Percentiles rank a stretch among this genome's conserved stretches.
Evolutionary conservation across 352 stramenopile species (phyloP).

Genomic region (Discostella stelligera): DNA sequence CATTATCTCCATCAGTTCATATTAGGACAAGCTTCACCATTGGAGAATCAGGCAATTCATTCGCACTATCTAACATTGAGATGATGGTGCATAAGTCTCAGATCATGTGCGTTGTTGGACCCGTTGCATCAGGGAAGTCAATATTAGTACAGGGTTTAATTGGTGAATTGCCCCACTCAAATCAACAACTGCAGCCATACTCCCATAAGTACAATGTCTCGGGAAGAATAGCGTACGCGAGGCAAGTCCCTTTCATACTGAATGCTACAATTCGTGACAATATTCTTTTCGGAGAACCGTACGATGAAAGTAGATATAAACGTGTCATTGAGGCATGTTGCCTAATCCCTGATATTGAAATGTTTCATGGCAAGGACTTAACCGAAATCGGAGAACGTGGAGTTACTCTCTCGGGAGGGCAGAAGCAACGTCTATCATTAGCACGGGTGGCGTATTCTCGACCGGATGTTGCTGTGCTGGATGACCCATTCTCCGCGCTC

Average conservation of each 20-base stretch:
- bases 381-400: constrained; percentile 88
- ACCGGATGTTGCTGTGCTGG: constrained; percentile 73
- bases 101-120: constrained; percentile 66
- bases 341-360: constrained; percentile 72
- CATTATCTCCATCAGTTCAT: not conserved
- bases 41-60: constrained; percentile 25
- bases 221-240: constrained; percentile 65
- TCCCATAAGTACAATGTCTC: constrained; percentile 25
- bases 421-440: constrained; percentile 83
- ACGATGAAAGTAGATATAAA: constrained; percentile 74
- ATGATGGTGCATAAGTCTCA: constrained; percentile 49
- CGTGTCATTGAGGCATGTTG: constrained; percentile 77
- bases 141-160: constrained; percentile 81
- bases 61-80: constrained; percentile 54
- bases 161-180: constrained; percentile 16
- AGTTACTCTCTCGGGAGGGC: constrained; percentile 95
- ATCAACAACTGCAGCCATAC: not conserved
- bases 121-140: constrained; percentile 82
- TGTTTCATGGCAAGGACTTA: constrained; percentile 70
- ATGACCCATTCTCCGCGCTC: constrained; percentile 83
- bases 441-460: constrained; percentile 73
- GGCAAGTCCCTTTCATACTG: constrained; percentile 84
- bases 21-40: constrained; percentile 19
- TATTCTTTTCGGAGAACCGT: constrained; percentile 81
- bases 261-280: constrained; percentile 85